Evolutionary conservation across 805 yeast genomes (phyloP).

Genomic region (Yarrowia sp.): DNA sequence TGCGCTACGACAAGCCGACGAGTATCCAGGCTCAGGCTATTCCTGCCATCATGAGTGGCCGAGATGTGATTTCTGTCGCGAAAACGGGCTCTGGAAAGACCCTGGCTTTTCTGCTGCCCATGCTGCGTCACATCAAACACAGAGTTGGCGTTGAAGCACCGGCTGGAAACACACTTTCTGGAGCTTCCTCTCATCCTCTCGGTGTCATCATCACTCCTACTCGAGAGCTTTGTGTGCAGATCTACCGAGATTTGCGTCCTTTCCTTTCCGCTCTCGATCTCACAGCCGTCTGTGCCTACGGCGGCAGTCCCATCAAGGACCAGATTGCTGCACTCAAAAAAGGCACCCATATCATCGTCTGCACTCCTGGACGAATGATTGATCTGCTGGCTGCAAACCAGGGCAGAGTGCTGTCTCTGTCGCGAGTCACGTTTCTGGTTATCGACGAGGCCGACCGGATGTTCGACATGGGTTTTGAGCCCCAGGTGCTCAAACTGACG

Average conservation of each 20-base stretch:
- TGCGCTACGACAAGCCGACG: slow-evolving; percentile 65
- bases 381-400: slow-evolving; percentile 80
- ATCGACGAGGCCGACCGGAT: slow-evolving; percentile 95
- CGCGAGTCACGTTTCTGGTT: slow-evolving; percentile 74
- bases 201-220: slow-evolving; percentile 87
- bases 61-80: slow-evolving; percentile 90
- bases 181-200: slow-evolving; percentile 62
- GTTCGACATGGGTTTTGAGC: slow-evolving; percentile 97
- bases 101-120: slow-evolving; percentile 77
- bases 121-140: slow-evolving; percentile 78
- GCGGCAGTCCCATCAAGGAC: slow-evolving; percentile 78
- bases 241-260: slow-evolving; percentile 59
- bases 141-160: background rate
- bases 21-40: slow-evolving; percentile 88
- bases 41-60: slow-evolving; percentile 86
- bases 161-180: slow-evolving; percentile 49
- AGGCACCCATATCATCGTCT: slow-evolving; percentile 78
- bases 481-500: slow-evolving; percentile 82
- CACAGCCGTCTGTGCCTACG: slow-evolving; percentile 76
- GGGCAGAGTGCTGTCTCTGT: slow-evolving; percentile 69
- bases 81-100: slow-evolving; percentile 98
- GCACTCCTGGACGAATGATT: slow-evolving; percentile 93
- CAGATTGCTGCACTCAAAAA: slow-evolving; percentile 79
- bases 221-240: slow-evolving; percentile 85
- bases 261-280: slow-evolving; percentile 55